Base-by-base conservation (phyloP, 768 basidiomycete species). In the Mycena floridula region DNA sequence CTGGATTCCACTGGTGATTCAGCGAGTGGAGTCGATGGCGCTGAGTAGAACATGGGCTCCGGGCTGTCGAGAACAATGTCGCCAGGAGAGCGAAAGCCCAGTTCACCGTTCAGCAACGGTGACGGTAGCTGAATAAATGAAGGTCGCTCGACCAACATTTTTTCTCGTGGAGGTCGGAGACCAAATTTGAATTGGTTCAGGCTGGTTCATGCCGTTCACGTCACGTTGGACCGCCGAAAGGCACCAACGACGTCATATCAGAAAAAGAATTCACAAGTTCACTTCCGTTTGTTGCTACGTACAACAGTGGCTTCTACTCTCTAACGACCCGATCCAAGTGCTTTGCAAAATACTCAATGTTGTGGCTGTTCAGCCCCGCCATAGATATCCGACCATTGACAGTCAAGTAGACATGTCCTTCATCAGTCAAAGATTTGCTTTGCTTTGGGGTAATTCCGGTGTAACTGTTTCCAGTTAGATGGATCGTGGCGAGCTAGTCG, bases 361-460 rank as follows among this genome's bases (percentile, higher is more conserved):
- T 96, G 48, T 70, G 58, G 37, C 68, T 77, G 72, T 92, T 95
- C 68, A 95, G 63, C 13, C 89, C 93, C 4, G 92, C 89, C 92
- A 97, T 95, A 45, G 89, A 92, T 56, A 97, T 95, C 40, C 93
- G 74, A 38, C 93, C 91, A 58, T 92, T 93, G 42, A 53, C 63
- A 3, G 91, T 92, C 74, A 95, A 66, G 62, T 94, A 96, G 40
- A 96, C 68, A 57, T 94, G 92, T 22, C 73, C 81, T 56, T 78
- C 75, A 44, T 85, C 80, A 13, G 78, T 71, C 61, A 96, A 59
- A 40, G 69, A 75, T 60, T 79, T 70, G 61, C 81, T 79, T 60
- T 93, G 87, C 16, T 61, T 68, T 1, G 70, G 60, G 44, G 65
- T 80, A 60, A 96, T 71, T 18, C 92, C 93, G 24, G 91, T 94